A percentile compares a stretch with the other conserved stretches of the same genome.
Evolutionary conservation across 257 asterid genomes (phyloP).

Genomic region (Solanum etuberosum): DNA sequence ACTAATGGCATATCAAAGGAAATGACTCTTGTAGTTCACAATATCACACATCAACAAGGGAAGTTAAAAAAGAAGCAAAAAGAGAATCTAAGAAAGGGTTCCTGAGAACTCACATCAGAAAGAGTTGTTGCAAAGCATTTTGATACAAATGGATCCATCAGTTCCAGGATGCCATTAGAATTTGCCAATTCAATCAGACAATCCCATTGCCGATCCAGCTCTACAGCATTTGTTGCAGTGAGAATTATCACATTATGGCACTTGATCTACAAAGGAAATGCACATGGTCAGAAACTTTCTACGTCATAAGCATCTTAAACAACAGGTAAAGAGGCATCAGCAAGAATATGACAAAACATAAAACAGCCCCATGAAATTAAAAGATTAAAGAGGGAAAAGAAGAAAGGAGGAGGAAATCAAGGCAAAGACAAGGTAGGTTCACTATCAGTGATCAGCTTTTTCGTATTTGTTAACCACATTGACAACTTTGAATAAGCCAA

Average conservation of each 20-base stretch:
- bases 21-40: background rate
- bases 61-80: background rate
- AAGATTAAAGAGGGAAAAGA: background rate
- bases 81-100: background rate
- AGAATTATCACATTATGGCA: conserved; percentile 75
- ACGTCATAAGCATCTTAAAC: background rate
- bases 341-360: background rate
- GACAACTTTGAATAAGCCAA: background rate
- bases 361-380: background rate
- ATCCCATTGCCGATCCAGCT: conserved; percentile 66
- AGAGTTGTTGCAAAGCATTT: conserved; percentile 41
- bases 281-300: background rate
- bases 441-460: background rate
- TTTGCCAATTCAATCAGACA: conserved; percentile 48
- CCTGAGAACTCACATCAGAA: conserved; percentile 46
- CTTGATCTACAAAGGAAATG: conserved; percentile 44
- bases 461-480: background rate
- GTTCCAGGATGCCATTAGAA: conserved; percentile 28
- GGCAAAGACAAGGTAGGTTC: background rate
- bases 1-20: background rate
- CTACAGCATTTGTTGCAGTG: conserved; percentile 56
- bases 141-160: conserved; percentile 42
- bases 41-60: background rate
- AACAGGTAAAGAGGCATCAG: background rate
- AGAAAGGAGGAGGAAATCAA: background rate